Conservation (phyloP, 768 basidiomycete genomes). For the Boletus rubescentipes region DNA sequence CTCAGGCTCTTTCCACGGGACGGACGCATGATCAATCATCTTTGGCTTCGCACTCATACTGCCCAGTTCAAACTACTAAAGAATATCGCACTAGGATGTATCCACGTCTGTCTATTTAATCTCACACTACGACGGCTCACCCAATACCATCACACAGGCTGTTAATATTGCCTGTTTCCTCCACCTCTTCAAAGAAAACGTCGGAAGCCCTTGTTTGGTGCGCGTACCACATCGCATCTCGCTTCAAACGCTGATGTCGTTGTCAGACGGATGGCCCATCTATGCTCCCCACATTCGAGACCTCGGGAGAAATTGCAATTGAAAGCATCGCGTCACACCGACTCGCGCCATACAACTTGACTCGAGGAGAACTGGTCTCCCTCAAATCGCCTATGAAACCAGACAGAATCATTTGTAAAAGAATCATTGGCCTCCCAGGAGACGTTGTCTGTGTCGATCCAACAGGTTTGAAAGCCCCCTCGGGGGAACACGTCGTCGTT, state of each 20-base stretch:
- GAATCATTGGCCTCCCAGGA: slow-evolving; percentile 86
- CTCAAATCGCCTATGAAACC: slow-evolving; percentile 71
- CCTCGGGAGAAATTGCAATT: slow-evolving; percentile 57
- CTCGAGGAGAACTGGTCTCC: slow-evolving; percentile 77
- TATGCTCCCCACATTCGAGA: slow-evolving; percentile 75
- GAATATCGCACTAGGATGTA: slow-evolving; percentile 24
- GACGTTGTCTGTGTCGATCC: slow-evolving; percentile 90
- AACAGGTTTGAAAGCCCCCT: slow-evolving; percentile 59
- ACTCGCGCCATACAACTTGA: slow-evolving; percentile 48
- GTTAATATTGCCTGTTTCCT: slow-evolving; percentile 55
- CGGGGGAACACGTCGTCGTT: slow-evolving; percentile 70
- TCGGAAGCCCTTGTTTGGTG: slow-evolving; percentile 57
- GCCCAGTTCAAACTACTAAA: slow-evolving; percentile 18
- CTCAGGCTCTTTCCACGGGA: not conserved
- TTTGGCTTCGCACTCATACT: slow-evolving; percentile 13
- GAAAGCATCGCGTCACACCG: slow-evolving; percentile 60
- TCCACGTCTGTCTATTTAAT: slow-evolving; percentile 24
- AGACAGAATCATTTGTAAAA: slow-evolving; percentile 74
- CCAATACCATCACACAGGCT: slow-evolving; percentile 38
- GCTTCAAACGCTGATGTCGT: not conserved
- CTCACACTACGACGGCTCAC: slow-evolving; percentile 1
- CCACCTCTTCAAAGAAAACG: slow-evolving; percentile 63
- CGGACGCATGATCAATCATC: not conserved
- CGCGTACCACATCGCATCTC: slow-evolving; percentile 13
- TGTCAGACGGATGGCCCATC: slow-evolving; percentile 69